Evolutionary conservation across 2,329 filamentous ascomycete genomes (phyloP).

Genomic region (Triangularia verruculosa): DNA sequence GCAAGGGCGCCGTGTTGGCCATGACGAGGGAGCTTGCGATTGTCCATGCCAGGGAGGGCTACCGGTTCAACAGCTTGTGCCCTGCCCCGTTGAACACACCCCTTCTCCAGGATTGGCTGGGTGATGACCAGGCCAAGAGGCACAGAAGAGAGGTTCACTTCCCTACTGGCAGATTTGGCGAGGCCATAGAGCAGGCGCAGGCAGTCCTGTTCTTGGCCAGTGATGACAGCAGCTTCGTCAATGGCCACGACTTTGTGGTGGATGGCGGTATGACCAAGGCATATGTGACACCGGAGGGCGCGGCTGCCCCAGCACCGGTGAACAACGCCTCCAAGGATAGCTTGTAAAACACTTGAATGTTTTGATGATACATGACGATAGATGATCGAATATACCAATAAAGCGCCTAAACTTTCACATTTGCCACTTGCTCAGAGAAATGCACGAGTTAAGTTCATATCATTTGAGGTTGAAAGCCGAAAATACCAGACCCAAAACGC

Average conservation of each 20-base stretch:
- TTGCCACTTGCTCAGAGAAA: neutral
- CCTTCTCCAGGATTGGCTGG: conserved; percentile 88
- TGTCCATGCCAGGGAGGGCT: conserved; percentile 84
- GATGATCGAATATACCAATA: neutral
- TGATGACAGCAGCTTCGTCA: conserved; percentile 87
- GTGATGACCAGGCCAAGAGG: conserved; percentile 79
- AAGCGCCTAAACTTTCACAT: neutral
- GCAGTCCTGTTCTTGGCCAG: conserved; percentile 84
- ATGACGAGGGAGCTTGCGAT: conserved; percentile 89
- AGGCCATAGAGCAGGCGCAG: conserved; percentile 91
- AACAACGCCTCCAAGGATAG: conserved; percentile 58
- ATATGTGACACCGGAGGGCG: conserved; percentile 70
- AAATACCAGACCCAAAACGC: neutral
- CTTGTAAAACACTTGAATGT: conserved; percentile 34
- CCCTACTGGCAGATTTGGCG: conserved; percentile 81
- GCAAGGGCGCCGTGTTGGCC: conserved; percentile 87
- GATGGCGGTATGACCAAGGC: conserved; percentile 95
- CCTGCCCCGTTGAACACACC: conserved; percentile 91
- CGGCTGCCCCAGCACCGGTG: conserved; percentile 49
- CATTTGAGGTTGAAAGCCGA: neutral
- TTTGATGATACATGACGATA: neutral
- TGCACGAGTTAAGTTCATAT: neutral
- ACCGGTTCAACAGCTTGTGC: conserved; percentile 86
- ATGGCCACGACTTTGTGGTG: conserved; percentile 88
- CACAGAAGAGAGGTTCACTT: conserved; percentile 84